These are phyloP conservation scores for Stagonosporopsis tanaceti DNA, from an alignment of 2,329 filamentous ascomycete species.

Conservation along the genomic window DNA sequence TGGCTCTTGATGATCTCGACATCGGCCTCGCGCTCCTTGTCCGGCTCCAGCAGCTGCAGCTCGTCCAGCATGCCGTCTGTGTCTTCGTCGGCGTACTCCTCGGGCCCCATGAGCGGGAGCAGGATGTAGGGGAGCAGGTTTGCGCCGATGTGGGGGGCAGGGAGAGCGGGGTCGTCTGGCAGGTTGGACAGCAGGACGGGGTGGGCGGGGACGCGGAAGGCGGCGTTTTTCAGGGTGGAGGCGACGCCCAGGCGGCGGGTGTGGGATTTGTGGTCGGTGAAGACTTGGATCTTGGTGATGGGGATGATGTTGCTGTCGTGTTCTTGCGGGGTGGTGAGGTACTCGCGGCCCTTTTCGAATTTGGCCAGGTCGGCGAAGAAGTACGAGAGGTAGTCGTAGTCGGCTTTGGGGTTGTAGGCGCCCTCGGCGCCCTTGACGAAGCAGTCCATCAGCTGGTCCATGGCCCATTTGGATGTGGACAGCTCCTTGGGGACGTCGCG, in stretches of 20 bases:
- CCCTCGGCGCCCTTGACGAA: conserved; percentile 92
- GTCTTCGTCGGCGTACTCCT: conserved; percentile 89
- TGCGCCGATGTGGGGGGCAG: conserved; percentile 68
- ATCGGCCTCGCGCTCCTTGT: conserved; percentile 86
- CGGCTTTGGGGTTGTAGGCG: conserved; percentile 81
- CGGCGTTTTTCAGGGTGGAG: conserved; percentile 91
- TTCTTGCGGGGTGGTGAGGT: conserved; percentile 75
- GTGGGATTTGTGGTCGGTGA: conserved; percentile 86
- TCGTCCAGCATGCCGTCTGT: conserved; percentile 87
- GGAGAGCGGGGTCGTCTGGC: conserved; percentile 39
- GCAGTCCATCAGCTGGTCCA: conserved; percentile 93
- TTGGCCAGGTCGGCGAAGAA: conserved; percentile 91
- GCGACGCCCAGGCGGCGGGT: conserved; percentile 94
- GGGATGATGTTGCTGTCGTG: conserved; percentile 84
- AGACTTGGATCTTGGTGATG: conserved; percentile 89
- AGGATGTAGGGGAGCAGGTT: conserved; percentile 89
- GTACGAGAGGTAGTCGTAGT: conserved; percentile 94
- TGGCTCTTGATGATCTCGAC: conserved; percentile 81
- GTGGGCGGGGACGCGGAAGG: conserved; percentile 82
- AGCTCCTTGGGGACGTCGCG: conserved; percentile 74
- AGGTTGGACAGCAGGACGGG: conserved; percentile 67
- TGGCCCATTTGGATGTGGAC: conserved; percentile 73
- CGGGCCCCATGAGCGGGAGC: conserved; percentile 84
- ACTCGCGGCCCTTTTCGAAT: conserved; percentile 75
- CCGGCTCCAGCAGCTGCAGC: conserved; percentile 84